phyloP scores from a whole-genome alignment of 2,329 filamentous ascomycete genomes.

The Fusarium begoniae region DNA sequence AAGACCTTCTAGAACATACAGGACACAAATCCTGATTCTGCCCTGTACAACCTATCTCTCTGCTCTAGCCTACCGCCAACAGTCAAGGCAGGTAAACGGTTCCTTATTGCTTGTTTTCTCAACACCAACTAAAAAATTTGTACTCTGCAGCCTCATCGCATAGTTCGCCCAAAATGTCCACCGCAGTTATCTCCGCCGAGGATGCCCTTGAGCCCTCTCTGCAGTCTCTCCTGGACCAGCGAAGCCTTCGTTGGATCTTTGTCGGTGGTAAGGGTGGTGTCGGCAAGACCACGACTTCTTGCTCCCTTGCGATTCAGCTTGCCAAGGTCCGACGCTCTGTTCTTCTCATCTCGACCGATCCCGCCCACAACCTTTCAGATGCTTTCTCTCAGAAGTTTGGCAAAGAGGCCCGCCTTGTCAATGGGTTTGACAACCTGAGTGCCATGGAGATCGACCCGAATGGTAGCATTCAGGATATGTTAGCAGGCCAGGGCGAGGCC shows the following conservation, averaged over 20 bases:
- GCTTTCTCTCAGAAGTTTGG: constrained; percentile 99
- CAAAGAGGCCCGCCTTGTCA: constrained; percentile 93
- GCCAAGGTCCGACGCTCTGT: constrained; percentile 94
- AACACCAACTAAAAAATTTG: neutral
- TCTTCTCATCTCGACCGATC: constrained; percentile 97
- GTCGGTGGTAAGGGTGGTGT: constrained; percentile 98
- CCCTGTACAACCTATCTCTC: neutral
- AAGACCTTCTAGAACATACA: constrained; percentile 41
- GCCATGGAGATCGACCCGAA: constrained; percentile 99
- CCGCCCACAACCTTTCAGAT: constrained; percentile 96
- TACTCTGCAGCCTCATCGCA: neutral
- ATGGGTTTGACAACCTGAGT: constrained; percentile 92
- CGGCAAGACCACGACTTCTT: constrained; percentile 99
- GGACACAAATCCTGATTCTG: constrained; percentile 28
- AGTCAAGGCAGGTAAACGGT: neutral
- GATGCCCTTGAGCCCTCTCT: constrained; percentile 90
- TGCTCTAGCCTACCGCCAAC: neutral
- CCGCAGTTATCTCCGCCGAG: constrained; percentile 58
- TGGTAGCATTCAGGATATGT: constrained; percentile 93
- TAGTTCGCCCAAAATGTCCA: constrained; percentile 47
- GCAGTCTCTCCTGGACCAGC: constrained; percentile 94
- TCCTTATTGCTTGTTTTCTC: neutral
- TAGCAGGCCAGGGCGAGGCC: constrained; percentile 80
- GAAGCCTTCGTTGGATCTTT: constrained; percentile 97
- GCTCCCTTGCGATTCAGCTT: constrained; percentile 97